Evolutionary conservation across 768 basidiomycete species (phyloP).

Genomic region (Cystofilobasidium ferigula): DNA sequence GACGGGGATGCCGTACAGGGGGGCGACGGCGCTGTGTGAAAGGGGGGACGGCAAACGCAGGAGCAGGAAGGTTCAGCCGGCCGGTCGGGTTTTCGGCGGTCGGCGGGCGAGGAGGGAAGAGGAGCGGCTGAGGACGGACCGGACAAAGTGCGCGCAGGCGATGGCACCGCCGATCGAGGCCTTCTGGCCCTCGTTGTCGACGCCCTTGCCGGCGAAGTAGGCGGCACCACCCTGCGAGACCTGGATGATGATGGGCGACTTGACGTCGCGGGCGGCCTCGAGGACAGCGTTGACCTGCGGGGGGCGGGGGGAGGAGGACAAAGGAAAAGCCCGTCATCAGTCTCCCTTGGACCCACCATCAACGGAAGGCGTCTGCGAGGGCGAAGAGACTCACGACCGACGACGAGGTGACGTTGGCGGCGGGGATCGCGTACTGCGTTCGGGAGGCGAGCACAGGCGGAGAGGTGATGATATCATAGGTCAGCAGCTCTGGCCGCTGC

Average conservation of each 20-base stretch:
- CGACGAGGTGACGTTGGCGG: conserved; percentile 80
- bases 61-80: not conserved
- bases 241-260: conserved; percentile 94
- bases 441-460: not conserved
- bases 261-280: conserved; percentile 92
- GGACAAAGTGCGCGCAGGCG: conserved; percentile 84
- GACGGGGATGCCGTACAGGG: conserved; percentile 50
- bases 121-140: conserved; percentile 32
- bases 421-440: conserved; percentile 27
- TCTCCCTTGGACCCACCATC: no score
- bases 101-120: not conserved
- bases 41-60: not conserved
- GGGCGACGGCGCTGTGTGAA: conserved; percentile 16
- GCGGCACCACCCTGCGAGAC: conserved; percentile 94
- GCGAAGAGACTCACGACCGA: conserved; percentile 57
- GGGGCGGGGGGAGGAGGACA: not conserved
- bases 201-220: conserved; percentile 92
- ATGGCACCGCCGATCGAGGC: conserved; percentile 86
- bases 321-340: no score
- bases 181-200: conserved; percentile 78
- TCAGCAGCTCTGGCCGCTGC: not conserved
- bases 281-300: conserved; percentile 70
- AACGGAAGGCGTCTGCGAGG: no score
- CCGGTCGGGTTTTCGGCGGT: not conserved
- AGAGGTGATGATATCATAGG: not conserved